Evolutionary conservation across 805 yeast species (phyloP).

Genomic region (Barnettozyma salicaria): DNA sequence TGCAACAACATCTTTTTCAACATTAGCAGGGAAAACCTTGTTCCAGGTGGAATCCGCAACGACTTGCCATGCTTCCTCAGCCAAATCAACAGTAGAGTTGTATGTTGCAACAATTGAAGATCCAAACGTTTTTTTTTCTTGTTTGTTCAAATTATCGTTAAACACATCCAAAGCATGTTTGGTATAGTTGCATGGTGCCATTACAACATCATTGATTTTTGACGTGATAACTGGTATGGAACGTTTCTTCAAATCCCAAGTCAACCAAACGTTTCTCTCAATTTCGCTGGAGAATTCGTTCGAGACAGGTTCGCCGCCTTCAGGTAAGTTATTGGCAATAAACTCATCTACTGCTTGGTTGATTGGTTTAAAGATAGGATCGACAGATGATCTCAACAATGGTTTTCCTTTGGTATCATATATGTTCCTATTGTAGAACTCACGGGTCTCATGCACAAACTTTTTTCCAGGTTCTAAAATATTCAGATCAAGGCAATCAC

Average conservation of each 20-base stretch:
- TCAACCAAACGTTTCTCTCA: constrained; percentile 41
- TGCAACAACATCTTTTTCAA: background rate
- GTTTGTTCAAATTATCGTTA: constrained; percentile 34
- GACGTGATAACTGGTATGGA: constrained; percentile 31
- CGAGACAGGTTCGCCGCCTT: constrained; percentile 34
- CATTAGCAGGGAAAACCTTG: constrained; percentile 5
- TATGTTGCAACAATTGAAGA: constrained; percentile 30
- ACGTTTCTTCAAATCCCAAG: constrained; percentile 35
- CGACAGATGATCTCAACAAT: constrained; percentile 52
- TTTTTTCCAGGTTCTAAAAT: constrained; percentile 44
- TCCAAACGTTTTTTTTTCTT: constrained; percentile 29
- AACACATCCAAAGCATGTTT: constrained; percentile 35
- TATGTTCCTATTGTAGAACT: constrained; percentile 42
- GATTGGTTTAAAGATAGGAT: constrained; percentile 56
- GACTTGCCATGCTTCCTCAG: constrained; percentile 25
- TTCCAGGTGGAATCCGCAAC: constrained; percentile 14
- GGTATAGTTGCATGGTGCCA: constrained; percentile 32
- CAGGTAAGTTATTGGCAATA: constrained; percentile 35
- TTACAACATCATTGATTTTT: constrained; percentile 24
- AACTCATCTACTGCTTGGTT: constrained; percentile 46
- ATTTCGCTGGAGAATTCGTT: constrained; percentile 51
- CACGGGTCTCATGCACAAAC: constrained; percentile 42
- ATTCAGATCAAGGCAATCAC: constrained; percentile 29
- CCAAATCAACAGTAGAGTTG: constrained; percentile 28
- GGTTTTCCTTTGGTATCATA: constrained; percentile 60